A percentile compares a stretch with the other conserved stretches of the same genome.
These are phyloP conservation scores for Umbilicus rupestris DNA, from an alignment of 164 flowering plant genomes.

Conservation along the genomic window DNA sequence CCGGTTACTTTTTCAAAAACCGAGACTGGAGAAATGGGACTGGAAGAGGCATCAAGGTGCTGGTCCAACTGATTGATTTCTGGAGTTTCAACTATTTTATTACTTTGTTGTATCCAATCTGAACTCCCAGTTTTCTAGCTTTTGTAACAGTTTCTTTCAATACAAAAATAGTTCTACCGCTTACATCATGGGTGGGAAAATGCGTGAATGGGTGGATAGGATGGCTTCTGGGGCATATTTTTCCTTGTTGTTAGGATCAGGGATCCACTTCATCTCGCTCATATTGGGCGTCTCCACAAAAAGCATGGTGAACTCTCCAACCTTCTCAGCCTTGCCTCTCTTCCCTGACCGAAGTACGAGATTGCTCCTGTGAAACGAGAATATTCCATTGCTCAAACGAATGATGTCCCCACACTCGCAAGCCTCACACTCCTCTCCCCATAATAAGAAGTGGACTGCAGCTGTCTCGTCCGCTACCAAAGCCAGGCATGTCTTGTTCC, in stretches of 20 bases:
- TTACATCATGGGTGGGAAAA: constrained; percentile 35
- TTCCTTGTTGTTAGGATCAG: constrained; percentile 36
- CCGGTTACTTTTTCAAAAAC: too few relatives aligned
- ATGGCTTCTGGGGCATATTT: constrained; percentile 40
- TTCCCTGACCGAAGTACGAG: constrained; percentile 67
- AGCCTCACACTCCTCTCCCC: constrained; percentile 78
- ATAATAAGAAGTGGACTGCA: constrained; percentile 66
- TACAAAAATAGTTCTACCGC: background rate
- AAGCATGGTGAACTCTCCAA: constrained; percentile 64
- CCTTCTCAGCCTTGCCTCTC: constrained; percentile 56
- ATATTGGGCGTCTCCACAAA: constrained; percentile 68
- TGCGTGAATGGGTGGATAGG: constrained; percentile 35
- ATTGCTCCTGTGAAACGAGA: constrained; percentile 41
- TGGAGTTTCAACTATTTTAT: too few relatives aligned
- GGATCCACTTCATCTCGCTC: constrained; percentile 66
- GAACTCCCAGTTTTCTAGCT: too few relatives aligned
- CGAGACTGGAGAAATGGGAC: too few relatives aligned
- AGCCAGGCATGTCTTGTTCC: constrained; percentile 49
- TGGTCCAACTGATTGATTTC: too few relatives aligned
- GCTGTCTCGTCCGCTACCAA: constrained; percentile 86
- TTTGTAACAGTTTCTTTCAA: too few relatives aligned
- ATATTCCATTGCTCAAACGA: constrained; percentile 46
- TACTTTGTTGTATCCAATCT: too few relatives aligned
- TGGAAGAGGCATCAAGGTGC: too few relatives aligned
- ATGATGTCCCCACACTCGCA: constrained; percentile 62